Conservation (phyloP, 2,329 filamentous ascomycete species). For the Ophiosphaerella narmari region DNA sequence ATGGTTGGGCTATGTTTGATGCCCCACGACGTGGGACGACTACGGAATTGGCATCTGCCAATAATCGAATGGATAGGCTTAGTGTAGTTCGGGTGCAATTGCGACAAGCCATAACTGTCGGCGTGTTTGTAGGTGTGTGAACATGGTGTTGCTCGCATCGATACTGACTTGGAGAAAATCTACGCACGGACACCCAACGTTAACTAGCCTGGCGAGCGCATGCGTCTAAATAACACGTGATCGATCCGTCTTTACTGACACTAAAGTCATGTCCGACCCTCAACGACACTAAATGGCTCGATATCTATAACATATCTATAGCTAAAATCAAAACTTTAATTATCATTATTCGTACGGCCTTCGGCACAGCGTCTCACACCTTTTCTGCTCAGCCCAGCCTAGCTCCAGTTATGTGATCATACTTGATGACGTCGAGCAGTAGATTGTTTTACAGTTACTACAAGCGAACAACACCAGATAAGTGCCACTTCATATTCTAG, state of each 20-base stretch:
- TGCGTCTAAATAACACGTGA: too few species aligned
- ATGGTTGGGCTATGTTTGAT: slow-evolving; percentile 6
- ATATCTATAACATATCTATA: too few species aligned
- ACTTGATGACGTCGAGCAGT: slow-evolving; percentile 6
- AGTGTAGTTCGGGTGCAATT: slow-evolving; percentile 30
- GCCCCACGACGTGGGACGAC: slow-evolving; percentile 6
- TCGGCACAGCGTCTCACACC: too few species aligned
- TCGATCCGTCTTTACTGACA: too few species aligned
- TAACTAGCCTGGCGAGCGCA: background rate
- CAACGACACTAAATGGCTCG: too few species aligned
- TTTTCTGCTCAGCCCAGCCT: background rate
- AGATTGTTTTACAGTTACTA: background rate
- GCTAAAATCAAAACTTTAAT: too few species aligned
- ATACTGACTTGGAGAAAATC: slow-evolving; percentile 9
- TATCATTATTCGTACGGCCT: too few species aligned
- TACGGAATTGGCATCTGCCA: slow-evolving; percentile 6
- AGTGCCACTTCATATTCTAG: background rate
- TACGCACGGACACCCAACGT: slow-evolving; percentile 18
- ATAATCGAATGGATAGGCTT: slow-evolving; percentile 25
- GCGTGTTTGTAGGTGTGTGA: background rate
- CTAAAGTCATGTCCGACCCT: too few species aligned
- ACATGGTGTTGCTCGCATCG: slow-evolving; percentile 1
- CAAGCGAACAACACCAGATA: background rate
- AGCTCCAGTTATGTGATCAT: background rate
- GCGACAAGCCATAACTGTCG: slow-evolving; percentile 33